These are phyloP conservation scores for Selaginella tamariscina DNA, from an alignment of 75 land plant species.

Conservation along the genomic window DNA sequence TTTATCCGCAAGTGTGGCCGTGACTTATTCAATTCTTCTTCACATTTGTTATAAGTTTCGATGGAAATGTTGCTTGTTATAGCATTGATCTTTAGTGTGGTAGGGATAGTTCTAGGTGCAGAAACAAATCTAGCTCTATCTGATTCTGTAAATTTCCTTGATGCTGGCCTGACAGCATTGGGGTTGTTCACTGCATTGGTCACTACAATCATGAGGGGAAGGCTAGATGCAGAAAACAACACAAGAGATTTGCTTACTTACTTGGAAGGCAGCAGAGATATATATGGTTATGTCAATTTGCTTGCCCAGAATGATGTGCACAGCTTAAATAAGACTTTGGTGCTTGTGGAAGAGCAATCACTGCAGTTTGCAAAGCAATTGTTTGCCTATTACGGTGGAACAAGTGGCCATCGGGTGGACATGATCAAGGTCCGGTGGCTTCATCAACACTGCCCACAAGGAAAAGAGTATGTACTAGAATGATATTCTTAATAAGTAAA, in stretches of 20 bases:
- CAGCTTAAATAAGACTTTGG: neutral
- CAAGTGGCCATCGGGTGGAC: too few relatives aligned
- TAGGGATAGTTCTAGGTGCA: too few relatives aligned
- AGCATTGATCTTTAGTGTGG: too few relatives aligned
- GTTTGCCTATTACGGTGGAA: neutral
- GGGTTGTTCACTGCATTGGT: constrained; percentile 14
- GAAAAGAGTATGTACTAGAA: too few relatives aligned
- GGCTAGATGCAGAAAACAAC: constrained; percentile 15
- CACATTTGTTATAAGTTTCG: too few relatives aligned
- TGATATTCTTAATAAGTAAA: too few relatives aligned
- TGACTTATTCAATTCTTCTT: too few relatives aligned
- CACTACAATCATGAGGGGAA: constrained; percentile 2
- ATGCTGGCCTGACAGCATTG: constrained; percentile 17
- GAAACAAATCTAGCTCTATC: constrained; percentile 9
- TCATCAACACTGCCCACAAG: too few relatives aligned
- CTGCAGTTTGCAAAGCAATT: neutral
- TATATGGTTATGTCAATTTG: too few relatives aligned
- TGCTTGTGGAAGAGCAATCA: neutral
- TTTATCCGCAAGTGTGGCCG: too few relatives aligned
- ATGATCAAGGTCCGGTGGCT: too few relatives aligned
- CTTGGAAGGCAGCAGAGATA: constrained; percentile 7
- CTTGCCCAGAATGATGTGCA: neutral
- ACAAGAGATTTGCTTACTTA: constrained; percentile 12
- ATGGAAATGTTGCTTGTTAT: too few relatives aligned
- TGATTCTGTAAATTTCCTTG: constrained; percentile 10